These are phyloP conservation scores for Austroboletus novae-zelandiae DNA, from an alignment of 1,284 basidiomycete genomes.

Conservation along the genomic window DNA sequence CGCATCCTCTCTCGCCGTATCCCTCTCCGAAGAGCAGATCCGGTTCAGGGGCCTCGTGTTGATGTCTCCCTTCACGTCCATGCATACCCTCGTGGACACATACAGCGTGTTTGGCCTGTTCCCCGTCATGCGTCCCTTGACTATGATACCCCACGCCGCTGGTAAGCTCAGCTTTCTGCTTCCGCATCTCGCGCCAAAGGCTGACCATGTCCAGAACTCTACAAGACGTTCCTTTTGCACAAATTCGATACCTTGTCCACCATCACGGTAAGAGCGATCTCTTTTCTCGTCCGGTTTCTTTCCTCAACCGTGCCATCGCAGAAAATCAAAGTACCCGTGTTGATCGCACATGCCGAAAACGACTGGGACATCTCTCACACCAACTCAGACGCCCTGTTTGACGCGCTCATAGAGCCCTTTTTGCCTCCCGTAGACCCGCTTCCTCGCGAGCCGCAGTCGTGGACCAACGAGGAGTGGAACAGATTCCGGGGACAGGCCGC, in stretches of 20 bases:
- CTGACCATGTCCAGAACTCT: slow-evolving; percentile 41
- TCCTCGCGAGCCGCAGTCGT: slow-evolving; percentile 33
- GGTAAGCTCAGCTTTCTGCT: slow-evolving; percentile 45
- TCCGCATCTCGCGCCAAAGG: background rate
- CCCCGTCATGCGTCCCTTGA: slow-evolving; percentile 69
- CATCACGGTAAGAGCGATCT: slow-evolving; percentile 46
- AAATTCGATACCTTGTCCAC: slow-evolving; percentile 64
- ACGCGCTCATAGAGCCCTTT: slow-evolving; percentile 61
- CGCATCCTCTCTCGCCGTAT: slow-evolving; percentile 57
- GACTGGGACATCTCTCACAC: slow-evolving; percentile 79
- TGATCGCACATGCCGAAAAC: slow-evolving; percentile 79
- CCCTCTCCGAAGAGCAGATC: slow-evolving; percentile 54
- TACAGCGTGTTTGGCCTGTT: slow-evolving; percentile 70
- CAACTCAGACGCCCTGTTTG: slow-evolving; percentile 76
- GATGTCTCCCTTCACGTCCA: slow-evolving; percentile 75
- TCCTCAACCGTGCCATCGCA: slow-evolving; percentile 24
- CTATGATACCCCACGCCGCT: slow-evolving; percentile 66
- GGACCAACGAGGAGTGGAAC: slow-evolving; percentile 40
- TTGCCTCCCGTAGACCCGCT: slow-evolving; percentile 50
- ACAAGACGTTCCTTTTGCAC: slow-evolving; percentile 57
- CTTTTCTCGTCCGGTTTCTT: background rate
- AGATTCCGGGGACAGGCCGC: slow-evolving; percentile 34
- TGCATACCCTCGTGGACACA: slow-evolving; percentile 64
- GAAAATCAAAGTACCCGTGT: slow-evolving; percentile 62
- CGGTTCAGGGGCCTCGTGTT: slow-evolving; percentile 64